Evolutionary conservation across 768 basidiomycete genomes (phyloP).

Genomic region (Gelatoporia subvermispora): DNA sequence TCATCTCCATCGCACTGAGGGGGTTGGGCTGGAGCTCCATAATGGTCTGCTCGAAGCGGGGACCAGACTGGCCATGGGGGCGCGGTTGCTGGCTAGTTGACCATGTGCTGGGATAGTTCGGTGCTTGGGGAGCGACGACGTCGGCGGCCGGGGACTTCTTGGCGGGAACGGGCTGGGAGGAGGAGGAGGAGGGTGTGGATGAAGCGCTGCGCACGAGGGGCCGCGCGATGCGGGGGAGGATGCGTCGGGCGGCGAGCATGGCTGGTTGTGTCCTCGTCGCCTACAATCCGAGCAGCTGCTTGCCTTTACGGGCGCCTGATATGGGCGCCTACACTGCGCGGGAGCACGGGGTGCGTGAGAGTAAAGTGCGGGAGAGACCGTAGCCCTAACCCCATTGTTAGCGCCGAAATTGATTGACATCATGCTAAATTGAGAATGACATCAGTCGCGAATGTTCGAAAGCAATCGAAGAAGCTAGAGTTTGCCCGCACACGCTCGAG

Average conservation of each 20-base stretch:
- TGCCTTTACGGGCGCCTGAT: too few relatives aligned
- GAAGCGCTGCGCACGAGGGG: conserved; percentile 26
- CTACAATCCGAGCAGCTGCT: too few relatives aligned
- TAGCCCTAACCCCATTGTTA: too few relatives aligned
- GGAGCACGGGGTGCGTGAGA: too few relatives aligned
- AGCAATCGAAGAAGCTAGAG: conserved; percentile 1
- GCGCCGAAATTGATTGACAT: not conserved
- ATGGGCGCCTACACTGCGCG: too few relatives aligned
- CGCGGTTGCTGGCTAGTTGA: conserved; percentile 77
- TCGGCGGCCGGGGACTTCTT: conserved; percentile 21
- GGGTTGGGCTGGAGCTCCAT: conserved; percentile 88
- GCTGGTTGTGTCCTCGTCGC: conserved; percentile 11
- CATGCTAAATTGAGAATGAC: not conserved
- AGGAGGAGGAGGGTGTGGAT: conserved; percentile 13
- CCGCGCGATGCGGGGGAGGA: conserved; percentile 20
- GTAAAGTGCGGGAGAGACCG: too few relatives aligned
- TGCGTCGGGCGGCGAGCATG: conserved; percentile 26
- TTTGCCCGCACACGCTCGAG: conserved; percentile 5
- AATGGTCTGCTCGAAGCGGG: conserved; percentile 89
- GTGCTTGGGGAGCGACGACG: conserved; percentile 59
- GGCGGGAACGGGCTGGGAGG: conserved; percentile 16
- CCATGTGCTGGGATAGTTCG: conserved; percentile 83
- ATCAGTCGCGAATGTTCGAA: conserved; percentile 11
- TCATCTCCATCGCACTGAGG: conserved; percentile 85
- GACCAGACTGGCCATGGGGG: conserved; percentile 50